phyloP scores from a whole-genome alignment of 495 filamentous ascomycete species.

The Parathielavia appendiculata region DNA sequence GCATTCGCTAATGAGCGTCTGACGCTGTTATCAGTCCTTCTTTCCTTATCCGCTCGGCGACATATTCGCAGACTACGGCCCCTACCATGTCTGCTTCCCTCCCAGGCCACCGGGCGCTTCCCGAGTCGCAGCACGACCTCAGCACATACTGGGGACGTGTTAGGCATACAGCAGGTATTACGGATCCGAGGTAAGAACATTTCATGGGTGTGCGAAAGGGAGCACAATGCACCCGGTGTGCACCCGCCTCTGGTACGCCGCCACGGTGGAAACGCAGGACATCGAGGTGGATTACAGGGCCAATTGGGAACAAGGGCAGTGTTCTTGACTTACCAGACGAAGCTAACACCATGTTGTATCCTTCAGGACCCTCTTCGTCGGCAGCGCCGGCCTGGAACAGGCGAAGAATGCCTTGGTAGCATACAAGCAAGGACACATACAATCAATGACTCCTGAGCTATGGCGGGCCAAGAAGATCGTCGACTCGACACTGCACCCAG shows the following conservation, averaged over 20 bases:
- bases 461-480: slow-evolving; percentile 96
- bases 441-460: slow-evolving; percentile 78
- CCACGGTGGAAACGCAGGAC: not conserved
- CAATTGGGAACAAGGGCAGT: slow-evolving; percentile 4
- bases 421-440: slow-evolving; percentile 76
- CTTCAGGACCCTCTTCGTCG: slow-evolving; percentile 73
- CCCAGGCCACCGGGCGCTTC: slow-evolving; percentile 78
- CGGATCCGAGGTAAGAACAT: slow-evolving; percentile 84
- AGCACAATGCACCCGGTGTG: slow-evolving; percentile 12
- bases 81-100: slow-evolving; percentile 79
- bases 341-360: slow-evolving; percentile 7
- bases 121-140: slow-evolving; percentile 86
- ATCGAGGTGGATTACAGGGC: not conserved
- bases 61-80: not conserved
- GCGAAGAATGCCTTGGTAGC: slow-evolving; percentile 70
- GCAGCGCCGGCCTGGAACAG: slow-evolving; percentile 67
- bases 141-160: slow-evolving; percentile 93
- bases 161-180: slow-evolving; percentile 78
- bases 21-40: not conserved
- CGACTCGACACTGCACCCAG: slow-evolving; percentile 92
- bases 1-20: not conserved
- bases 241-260: slow-evolving; percentile 7
- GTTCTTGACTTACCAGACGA: not conserved
- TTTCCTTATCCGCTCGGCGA: not conserved
- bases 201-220: slow-evolving; percentile 1